phyloP scores from a whole-genome alignment of 306 rosid species.

The Cajanus cajan region DNA sequence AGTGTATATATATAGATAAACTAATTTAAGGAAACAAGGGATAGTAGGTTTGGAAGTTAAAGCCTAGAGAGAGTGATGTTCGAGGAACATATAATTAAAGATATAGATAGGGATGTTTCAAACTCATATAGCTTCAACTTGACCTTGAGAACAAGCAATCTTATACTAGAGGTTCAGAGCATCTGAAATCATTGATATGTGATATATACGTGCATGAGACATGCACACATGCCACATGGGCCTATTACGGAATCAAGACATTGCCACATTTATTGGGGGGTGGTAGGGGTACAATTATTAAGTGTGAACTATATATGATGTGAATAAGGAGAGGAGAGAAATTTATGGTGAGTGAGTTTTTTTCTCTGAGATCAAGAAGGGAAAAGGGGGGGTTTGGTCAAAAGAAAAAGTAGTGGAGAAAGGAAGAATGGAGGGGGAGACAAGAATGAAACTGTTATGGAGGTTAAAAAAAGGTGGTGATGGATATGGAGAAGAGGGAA shows the following conservation, averaged over 20 bases:
- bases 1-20: slow-evolving; percentile 14
- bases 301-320: neutral
- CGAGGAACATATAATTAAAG: slow-evolving; percentile 22
- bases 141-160: slow-evolving; percentile 17
- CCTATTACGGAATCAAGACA: slow-evolving; percentile 3
- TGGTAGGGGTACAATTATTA: neutral
- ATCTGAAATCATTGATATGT: slow-evolving; percentile 3
- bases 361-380: slow-evolving; percentile 29
- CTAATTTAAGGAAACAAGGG: slow-evolving; percentile 20
- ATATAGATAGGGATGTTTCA: slow-evolving; percentile 9
- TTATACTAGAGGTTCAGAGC: neutral
- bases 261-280: neutral
- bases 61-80: slow-evolving; percentile 21
- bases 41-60: slow-evolving; percentile 16
- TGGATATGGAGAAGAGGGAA: slow-evolving; percentile 14
- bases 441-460: slow-evolving; percentile 11
- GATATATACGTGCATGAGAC: slow-evolving; percentile 42
- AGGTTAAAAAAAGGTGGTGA: neutral
- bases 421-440: slow-evolving; percentile 26
- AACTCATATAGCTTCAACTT: slow-evolving; percentile 11
- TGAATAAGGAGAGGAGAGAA: neutral
- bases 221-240: slow-evolving; percentile 38
- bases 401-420: slow-evolving; percentile 39
- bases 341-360: neutral
- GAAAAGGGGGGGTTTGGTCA: slow-evolving; percentile 36